Evolutionary conservation across 345 rosid species (phyloP).

Genomic region (Eucalyptus virginea): DNA sequence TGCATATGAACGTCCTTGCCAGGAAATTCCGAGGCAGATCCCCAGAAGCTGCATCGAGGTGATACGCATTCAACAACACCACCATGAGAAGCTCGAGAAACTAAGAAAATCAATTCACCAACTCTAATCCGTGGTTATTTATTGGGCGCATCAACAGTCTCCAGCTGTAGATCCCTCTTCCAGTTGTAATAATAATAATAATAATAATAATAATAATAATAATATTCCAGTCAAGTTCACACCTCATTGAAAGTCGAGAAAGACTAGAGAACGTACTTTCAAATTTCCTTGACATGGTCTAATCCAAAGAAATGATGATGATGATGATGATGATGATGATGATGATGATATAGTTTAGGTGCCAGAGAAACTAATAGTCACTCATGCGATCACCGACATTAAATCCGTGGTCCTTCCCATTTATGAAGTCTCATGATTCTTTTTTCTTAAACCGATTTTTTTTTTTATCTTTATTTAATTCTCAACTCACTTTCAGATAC

Average conservation of each 20-base stretch:
- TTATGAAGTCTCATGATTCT: not conserved
- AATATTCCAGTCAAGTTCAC: not conserved
- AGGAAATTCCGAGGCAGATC: not conserved
- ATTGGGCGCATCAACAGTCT: not conserved
- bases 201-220: not conserved
- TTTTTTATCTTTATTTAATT: rapidly evolving
- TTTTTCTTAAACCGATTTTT: not conserved
- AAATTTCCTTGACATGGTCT: not conserved
- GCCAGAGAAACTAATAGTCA: not conserved
- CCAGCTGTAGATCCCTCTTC: not conserved
- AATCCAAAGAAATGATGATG: not conserved
- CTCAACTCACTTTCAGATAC: not conserved
- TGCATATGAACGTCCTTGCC: not conserved
- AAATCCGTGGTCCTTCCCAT: not conserved
- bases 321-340: not conserved
- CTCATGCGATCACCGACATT: not conserved
- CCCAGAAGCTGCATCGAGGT: not conserved
- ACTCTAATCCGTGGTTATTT: not conserved
- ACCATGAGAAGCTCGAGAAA: not conserved
- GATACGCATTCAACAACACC: not conserved
- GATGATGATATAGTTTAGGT: not conserved
- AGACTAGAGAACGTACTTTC: not conserved
- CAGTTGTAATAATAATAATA: not conserved
- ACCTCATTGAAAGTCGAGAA: not conserved
- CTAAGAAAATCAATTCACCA: not conserved